phyloP scores from a whole-genome alignment of 2,329 filamentous ascomycete genomes.

The Venturia carpophila region DNA sequence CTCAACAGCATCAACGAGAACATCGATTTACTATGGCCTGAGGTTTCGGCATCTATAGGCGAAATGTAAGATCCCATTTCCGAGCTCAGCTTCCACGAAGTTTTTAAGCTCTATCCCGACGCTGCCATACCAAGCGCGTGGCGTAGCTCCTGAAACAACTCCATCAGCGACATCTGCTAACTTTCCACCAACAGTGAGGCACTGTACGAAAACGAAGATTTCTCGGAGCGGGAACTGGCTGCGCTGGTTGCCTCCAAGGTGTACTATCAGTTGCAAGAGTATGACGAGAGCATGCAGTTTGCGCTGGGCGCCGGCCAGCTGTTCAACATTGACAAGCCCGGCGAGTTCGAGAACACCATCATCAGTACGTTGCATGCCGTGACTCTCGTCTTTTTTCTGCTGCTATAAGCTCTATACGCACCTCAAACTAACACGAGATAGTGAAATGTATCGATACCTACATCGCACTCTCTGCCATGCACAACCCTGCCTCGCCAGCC shows the following conservation, averaged over 20 bases:
- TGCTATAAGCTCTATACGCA: background rate
- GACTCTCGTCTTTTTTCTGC: background rate
- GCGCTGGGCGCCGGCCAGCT: constrained; percentile 89
- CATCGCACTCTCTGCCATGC: constrained; percentile 66
- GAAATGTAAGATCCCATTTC: constrained; percentile 65
- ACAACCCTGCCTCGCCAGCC: constrained; percentile 45
- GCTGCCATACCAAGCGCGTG: background rate
- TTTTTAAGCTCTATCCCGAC: background rate
- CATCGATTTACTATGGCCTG: constrained; percentile 95
- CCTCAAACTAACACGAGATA: constrained; percentile 25
- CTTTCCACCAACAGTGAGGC: constrained; percentile 60
- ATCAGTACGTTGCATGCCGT: constrained; percentile 53
- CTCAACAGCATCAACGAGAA: constrained; percentile 92
- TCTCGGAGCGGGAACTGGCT: constrained; percentile 87
- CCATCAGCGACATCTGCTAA: background rate
- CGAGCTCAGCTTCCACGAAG: background rate
- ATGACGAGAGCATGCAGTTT: constrained; percentile 99
- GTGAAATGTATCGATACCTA: constrained; percentile 97
- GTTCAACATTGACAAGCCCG: constrained; percentile 82
- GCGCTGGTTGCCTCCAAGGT: constrained; percentile 94
- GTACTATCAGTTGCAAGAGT: constrained; percentile 97
- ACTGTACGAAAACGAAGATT: constrained; percentile 91
- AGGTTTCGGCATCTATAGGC: constrained; percentile 84
- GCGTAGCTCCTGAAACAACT: background rate
- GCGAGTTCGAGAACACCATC: constrained; percentile 98